Evolutionary conservation across 306 rosid species (phyloP).

Genomic region (Cercis canadensis): DNA sequence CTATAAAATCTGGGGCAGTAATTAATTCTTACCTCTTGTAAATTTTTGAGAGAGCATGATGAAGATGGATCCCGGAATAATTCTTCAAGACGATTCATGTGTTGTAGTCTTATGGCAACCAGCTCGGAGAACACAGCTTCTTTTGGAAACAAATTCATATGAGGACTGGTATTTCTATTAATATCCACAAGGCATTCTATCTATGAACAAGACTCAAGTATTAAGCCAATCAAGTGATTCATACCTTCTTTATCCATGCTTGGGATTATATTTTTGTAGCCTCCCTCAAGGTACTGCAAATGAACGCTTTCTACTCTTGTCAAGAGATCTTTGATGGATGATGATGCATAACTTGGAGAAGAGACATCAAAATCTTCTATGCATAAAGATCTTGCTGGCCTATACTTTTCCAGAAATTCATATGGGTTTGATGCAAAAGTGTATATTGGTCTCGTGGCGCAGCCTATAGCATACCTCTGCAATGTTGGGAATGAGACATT

Average conservation of each 20-base stretch:
- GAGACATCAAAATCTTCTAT: not conserved
- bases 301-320: not conserved
- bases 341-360: not conserved
- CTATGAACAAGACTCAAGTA: not conserved
- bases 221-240: not conserved
- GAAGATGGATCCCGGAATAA: conserved; percentile 15
- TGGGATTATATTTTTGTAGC: conserved; percentile 7
- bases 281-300: not conserved
- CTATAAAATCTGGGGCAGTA: not conserved
- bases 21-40: not conserved
- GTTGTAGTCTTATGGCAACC: not conserved
- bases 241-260: conserved; percentile 1
- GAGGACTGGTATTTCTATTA: not conserved
- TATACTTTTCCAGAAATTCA: not conserved
- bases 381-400: not conserved
- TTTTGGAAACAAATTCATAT: not conserved
- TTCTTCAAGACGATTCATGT: not conserved
- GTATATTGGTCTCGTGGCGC: not conserved
- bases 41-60: conserved; percentile 18
- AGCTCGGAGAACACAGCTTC: not conserved
- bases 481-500: not conserved
- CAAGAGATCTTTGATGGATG: not conserved
- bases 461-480: not conserved
- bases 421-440: not conserved
- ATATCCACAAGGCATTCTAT: conserved; percentile 1